Conservation (phyloP, 805 yeast genomes). For the Candida sphagnicola region DNA sequence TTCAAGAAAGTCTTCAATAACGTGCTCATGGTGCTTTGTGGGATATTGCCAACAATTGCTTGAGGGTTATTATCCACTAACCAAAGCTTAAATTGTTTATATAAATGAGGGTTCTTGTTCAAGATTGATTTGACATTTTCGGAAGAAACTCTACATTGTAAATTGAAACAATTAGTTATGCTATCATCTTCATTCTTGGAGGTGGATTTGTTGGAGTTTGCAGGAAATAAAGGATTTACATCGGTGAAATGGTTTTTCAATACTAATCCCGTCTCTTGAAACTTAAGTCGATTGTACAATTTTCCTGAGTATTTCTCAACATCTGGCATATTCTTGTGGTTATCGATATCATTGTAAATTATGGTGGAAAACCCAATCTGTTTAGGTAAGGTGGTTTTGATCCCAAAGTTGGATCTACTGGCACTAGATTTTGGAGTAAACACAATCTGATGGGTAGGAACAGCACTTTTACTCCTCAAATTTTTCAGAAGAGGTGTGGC, state of each 20-base stretch:
- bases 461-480: slow-evolving; percentile 25
- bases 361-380: slow-evolving; percentile 56
- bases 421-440: slow-evolving; percentile 65
- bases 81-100: slow-evolving; percentile 54
- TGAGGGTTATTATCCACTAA: slow-evolving; percentile 48
- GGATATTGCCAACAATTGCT: slow-evolving; percentile 19
- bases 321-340: slow-evolving; percentile 62
- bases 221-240: slow-evolving; percentile 41
- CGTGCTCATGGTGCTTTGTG: slow-evolving; percentile 15
- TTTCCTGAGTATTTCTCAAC: slow-evolving; percentile 62
- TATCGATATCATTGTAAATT: slow-evolving; percentile 64
- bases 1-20: slow-evolving; percentile 32
- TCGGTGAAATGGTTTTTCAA: slow-evolving; percentile 28
- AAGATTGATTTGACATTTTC: slow-evolving; percentile 29
- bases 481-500: slow-evolving; percentile 35
- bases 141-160: slow-evolving; percentile 22
- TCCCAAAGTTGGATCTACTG: slow-evolving; percentile 69
- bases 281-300: slow-evolving; percentile 57
- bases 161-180: slow-evolving; percentile 28
- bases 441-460: slow-evolving; percentile 71
- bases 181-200: slow-evolving; percentile 19
- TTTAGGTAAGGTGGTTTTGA: slow-evolving; percentile 66
- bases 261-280: slow-evolving; percentile 64
- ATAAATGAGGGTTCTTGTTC: slow-evolving; percentile 41
- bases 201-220: slow-evolving; percentile 20